Evolutionary conservation across 2,329 filamentous ascomycete genomes (phyloP).

Genomic region (Dactylellina drechsleri): DNA sequence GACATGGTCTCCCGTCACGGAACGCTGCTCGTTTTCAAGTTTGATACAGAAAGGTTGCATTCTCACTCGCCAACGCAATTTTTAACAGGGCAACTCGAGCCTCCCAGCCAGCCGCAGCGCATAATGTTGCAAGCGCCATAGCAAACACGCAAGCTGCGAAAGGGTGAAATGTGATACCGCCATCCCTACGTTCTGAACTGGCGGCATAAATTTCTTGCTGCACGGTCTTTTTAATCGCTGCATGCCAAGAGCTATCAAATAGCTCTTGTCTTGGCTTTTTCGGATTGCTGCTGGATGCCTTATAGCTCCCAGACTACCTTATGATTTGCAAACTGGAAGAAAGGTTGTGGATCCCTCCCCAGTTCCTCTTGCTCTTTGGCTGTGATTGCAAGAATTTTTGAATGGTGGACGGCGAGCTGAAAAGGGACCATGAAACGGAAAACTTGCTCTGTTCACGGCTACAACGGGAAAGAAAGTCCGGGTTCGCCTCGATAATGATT

Average conservation of each 20-base stretch:
- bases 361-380: background rate
- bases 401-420: constrained; percentile 17
- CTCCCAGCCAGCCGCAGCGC: constrained; percentile 17
- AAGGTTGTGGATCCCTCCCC: background rate
- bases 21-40: constrained; percentile 5
- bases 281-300: background rate
- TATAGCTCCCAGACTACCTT: background rate
- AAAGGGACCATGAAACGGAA: constrained; percentile 1
- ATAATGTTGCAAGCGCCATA: constrained; percentile 48
- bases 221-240: constrained; percentile 14
- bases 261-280: constrained; percentile 2
- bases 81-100: constrained; percentile 19
- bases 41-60: constrained; percentile 26
- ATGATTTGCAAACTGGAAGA: too few species aligned
- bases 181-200: constrained; percentile 5
- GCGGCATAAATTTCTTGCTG: constrained; percentile 42
- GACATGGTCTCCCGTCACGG: background rate
- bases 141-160: constrained; percentile 18
- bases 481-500: constrained; percentile 24
- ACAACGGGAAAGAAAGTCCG: background rate
- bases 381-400: background rate
- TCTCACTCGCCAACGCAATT: constrained; percentile 41
- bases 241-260: constrained; percentile 25
- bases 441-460: constrained; percentile 12
- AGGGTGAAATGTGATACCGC: constrained; percentile 32